Conservation (phyloP, 441 rosid genomes). For the Aleurites moluccanus region DNA sequence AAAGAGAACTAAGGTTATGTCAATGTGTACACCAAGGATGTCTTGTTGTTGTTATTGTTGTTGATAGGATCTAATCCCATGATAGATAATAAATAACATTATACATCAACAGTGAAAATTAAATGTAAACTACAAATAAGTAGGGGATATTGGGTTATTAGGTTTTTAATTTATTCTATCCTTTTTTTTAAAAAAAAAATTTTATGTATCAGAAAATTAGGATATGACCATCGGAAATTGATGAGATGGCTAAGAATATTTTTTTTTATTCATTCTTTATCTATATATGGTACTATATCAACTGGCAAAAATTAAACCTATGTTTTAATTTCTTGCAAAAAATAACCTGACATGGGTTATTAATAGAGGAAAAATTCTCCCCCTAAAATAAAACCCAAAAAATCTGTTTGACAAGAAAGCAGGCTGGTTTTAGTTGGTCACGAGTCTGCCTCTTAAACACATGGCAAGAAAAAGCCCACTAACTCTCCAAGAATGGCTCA, state of each 20-base stretch:
- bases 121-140: neutral
- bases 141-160: neutral
- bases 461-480: conserved; percentile 15
- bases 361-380: too few relatives aligned
- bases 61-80: conserved; percentile 28
- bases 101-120: conserved; percentile 9
- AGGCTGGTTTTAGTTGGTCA: neutral
- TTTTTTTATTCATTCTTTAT: too few relatives aligned
- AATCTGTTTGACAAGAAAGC: neutral
- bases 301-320: neutral
- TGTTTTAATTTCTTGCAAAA: too few relatives aligned
- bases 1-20: conserved; percentile 28
- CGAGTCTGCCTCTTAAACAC: conserved; percentile 18
- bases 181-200: too few relatives aligned
- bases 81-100: conserved; percentile 9
- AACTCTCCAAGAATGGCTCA: conserved; percentile 8
- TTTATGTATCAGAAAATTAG: too few relatives aligned
- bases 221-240: too few relatives aligned
- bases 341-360: too few relatives aligned
- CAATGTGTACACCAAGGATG: conserved; percentile 16
- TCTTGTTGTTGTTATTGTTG: conserved; percentile 4
- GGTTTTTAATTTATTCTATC: too few relatives aligned
- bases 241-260: too few relatives aligned
- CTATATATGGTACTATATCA: too few relatives aligned
- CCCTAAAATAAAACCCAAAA: too few relatives aligned